phyloP scores from a whole-genome alignment of 352 stramenopile species.

The Elongisporangium senticosum region DNA sequence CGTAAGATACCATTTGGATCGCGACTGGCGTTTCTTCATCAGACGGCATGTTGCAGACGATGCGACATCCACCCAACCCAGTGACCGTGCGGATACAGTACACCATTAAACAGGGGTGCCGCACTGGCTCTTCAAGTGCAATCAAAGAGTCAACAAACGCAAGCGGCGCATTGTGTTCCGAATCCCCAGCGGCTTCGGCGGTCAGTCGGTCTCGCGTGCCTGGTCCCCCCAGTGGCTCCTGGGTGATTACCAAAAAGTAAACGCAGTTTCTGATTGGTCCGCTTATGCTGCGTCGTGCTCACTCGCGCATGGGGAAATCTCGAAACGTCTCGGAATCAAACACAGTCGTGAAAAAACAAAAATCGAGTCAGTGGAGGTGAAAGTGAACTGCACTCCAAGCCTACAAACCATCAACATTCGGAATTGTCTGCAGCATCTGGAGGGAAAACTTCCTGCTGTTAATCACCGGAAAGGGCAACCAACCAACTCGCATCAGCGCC shows the following conservation, averaged over 20 bases:
- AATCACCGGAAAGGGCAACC: not conserved
- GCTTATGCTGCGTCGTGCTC: not conserved
- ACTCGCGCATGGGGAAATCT: not conserved
- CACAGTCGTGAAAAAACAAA: not conserved
- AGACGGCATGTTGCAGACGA: not conserved
- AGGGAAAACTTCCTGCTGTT: not conserved
- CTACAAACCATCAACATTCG: not conserved
- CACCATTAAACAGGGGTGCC: not conserved
- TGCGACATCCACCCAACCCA: not conserved
- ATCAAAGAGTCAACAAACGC: not conserved
- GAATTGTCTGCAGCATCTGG: not conserved
- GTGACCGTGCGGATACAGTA: not conserved
- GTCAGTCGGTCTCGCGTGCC: not conserved
- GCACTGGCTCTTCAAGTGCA: not conserved
- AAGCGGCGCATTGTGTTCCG: not conserved
- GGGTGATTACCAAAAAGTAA: not conserved
- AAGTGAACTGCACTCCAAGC: not conserved
- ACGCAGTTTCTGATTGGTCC: not conserved
- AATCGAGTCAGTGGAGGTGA: not conserved
- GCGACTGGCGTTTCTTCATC: not conserved
- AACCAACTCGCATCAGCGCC: not conserved
- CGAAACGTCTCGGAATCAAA: not conserved
- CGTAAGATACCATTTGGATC: not conserved
- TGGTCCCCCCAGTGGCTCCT: not conserved
- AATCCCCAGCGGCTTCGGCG: not conserved